Percentiles rank a stretch among this genome's conserved stretches.
These are phyloP conservation scores for Ganoderma sinense DNA, from an alignment of 1,284 basidiomycete genomes.

Conservation along the genomic window DNA sequence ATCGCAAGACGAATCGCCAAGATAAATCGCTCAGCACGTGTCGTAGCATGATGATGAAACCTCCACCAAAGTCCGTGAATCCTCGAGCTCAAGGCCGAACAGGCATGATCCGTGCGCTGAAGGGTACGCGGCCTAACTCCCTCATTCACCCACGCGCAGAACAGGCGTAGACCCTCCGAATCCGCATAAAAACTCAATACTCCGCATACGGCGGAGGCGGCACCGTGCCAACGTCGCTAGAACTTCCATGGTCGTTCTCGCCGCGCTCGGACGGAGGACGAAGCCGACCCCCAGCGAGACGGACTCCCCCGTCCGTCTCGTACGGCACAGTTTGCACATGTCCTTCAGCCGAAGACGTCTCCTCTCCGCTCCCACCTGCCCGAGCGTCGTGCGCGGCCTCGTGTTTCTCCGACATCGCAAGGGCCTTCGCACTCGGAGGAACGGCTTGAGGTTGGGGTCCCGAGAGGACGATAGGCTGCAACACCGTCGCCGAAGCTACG, in stretches of 20 bases:
- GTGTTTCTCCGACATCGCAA: background rate
- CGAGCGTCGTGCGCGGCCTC: background rate
- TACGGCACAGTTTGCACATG: background rate
- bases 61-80: too few species aligned
- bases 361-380: background rate
- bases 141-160: background rate
- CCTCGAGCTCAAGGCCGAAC: too few species aligned
- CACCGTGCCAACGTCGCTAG: background rate
- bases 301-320: background rate
- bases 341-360: background rate
- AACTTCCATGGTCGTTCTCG: background rate
- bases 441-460: background rate
- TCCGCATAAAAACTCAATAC: background rate
- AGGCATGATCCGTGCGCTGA: background rate
- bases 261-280: background rate
- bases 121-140: background rate
- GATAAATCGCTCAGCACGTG: too few species aligned
- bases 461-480: background rate
- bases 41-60: too few species aligned
- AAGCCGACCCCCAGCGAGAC: background rate
- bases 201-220: background rate
- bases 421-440: background rate
- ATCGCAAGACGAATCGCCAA: too few species aligned
- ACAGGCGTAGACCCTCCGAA: background rate
- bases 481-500: too few species aligned